Conservation (phyloP, 2,329 filamentous ascomycete genomes). For the Stemphylium vesicarium region DNA sequence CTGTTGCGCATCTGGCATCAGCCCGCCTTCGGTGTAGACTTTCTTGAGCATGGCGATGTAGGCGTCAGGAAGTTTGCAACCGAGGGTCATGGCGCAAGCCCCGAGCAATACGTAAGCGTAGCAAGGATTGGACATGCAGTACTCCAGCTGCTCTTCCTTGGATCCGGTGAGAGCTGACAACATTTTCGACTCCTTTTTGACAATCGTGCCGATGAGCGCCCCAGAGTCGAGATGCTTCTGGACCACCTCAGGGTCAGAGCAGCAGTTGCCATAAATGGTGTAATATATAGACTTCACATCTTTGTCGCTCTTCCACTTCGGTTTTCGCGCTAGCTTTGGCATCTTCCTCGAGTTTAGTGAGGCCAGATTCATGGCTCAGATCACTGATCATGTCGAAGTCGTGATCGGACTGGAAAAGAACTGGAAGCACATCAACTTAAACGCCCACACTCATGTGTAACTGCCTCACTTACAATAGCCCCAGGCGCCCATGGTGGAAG, state of each 20-base stretch:
- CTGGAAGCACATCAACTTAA: background rate
- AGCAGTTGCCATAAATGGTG: slow-evolving; percentile 9
- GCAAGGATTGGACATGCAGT: slow-evolving; percentile 17
- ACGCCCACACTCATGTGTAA: background rate
- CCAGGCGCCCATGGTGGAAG: slow-evolving; percentile 25
- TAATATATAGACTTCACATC: slow-evolving; percentile 15
- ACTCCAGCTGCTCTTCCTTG: slow-evolving; percentile 4
- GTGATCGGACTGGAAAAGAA: slow-evolving; percentile 31
- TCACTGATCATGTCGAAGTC: slow-evolving; percentile 26
- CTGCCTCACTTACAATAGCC: slow-evolving; percentile 13
- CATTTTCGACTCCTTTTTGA: slow-evolving; percentile 19
- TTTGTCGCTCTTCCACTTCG: slow-evolving; percentile 12
- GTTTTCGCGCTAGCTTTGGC: slow-evolving; percentile 18
- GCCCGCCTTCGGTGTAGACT: slow-evolving; percentile 23
- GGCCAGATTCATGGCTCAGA: slow-evolving; percentile 17
- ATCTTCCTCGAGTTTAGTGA: slow-evolving; percentile 18
- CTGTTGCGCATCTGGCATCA: slow-evolving; percentile 20
- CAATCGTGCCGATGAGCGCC: slow-evolving; percentile 18
- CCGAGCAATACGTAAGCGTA: slow-evolving; percentile 27
- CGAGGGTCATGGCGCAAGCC: slow-evolving; percentile 28
- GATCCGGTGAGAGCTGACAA: slow-evolving; percentile 7
- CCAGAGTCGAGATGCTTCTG: slow-evolving; percentile 27
- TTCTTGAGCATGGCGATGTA: slow-evolving; percentile 24
- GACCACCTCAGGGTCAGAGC: slow-evolving; percentile 22
- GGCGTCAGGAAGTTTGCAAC: slow-evolving; percentile 17